Base-by-base conservation (phyloP, 768 basidiomycete species). In the Tylopilus rubrobrunneus region DNA sequence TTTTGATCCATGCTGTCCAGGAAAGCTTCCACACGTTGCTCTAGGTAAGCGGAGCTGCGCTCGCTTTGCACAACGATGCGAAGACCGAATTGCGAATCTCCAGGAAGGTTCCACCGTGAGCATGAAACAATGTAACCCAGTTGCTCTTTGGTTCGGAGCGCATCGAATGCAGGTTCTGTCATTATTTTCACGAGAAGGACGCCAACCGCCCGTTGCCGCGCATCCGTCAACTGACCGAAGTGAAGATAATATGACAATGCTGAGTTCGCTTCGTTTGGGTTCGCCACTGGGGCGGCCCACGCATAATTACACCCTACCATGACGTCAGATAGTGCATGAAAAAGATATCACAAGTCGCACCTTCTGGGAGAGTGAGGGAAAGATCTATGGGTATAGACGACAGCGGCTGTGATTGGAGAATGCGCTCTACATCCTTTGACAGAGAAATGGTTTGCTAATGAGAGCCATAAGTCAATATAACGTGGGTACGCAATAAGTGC, bases 91-190 rank as follows among this genome's bases (percentile, higher is more conserved):
- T 87, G 81, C 43, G 81, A 84, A 3, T 81, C 75, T n/a, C 89
- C 87, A 40, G 78, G 66, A 41, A 87, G 68, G 10, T 74, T 66
- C 80, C 81, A 84, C 29, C 72, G 65, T 1, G 76, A 74, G 58
- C 82, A 85, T 9, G 77, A 80, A 34, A 97, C 95, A 41, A 97
- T 78, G 68, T 99, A 99, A 6, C 97, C 97, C 1, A 99, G 78
- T 69, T 99, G 97, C 66, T 98, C 92, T 66, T 92, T 86, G 4
- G 95, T 98, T 28, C 97, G 86, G 29, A 99, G 80, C 23, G 85
- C 75, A 66, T 96, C 86, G 72, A 98, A 99, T 10, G 89, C 82
- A 1, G 95, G 96, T 62, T 99, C 97, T n/a, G 80, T 76, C 36
- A 95, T 77, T 52, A 98, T 88, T 61, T 95, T 92, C 0, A 79